These are phyloP conservation scores for Metarhizium humberi DNA, from an alignment of 2,329 filamentous ascomycete genomes.

Conservation along the genomic window DNA sequence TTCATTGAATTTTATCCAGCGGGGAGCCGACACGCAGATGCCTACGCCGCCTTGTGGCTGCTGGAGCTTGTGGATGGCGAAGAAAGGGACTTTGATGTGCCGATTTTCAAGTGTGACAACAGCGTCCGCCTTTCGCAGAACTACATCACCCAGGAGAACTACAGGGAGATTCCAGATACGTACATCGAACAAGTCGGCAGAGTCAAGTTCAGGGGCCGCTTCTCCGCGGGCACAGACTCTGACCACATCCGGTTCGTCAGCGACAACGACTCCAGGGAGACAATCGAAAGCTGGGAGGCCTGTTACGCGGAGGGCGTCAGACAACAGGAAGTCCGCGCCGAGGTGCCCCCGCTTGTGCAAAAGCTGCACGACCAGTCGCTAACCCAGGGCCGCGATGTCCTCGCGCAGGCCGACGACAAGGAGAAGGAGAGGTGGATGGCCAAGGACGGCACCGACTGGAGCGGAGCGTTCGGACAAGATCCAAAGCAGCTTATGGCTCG, in stretches of 20 bases:
- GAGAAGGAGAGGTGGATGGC: constrained; percentile 71
- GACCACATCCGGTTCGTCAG: constrained; percentile 75
- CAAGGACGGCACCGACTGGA: constrained; percentile 78
- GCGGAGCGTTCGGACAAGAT: constrained; percentile 73
- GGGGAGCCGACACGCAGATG: constrained; percentile 60
- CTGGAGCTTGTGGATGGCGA: constrained; percentile 77
- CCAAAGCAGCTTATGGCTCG: constrained; percentile 42
- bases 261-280: constrained; percentile 85
- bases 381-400: constrained; percentile 68
- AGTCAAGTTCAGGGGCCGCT: constrained; percentile 68
- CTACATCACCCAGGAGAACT: constrained; percentile 78
- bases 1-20: constrained; percentile 75
- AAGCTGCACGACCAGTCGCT: constrained; percentile 75
- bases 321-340: constrained; percentile 56
- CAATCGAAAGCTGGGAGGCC: constrained; percentile 89
- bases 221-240: constrained; percentile 84
- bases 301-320: constrained; percentile 84
- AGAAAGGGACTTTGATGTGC: constrained; percentile 69
- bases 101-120: constrained; percentile 78
- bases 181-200: constrained; percentile 73
- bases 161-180: constrained; percentile 59
- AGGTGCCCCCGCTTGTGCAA: constrained; percentile 64
- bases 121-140: constrained; percentile 75
- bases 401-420: constrained; percentile 61
- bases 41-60: constrained; percentile 78